A percentile compares a stretch with the other conserved stretches of the same genome.
Conservation (phyloP, 2,329 filamentous ascomycete species). For the Metarhizium robertsii region DNA sequence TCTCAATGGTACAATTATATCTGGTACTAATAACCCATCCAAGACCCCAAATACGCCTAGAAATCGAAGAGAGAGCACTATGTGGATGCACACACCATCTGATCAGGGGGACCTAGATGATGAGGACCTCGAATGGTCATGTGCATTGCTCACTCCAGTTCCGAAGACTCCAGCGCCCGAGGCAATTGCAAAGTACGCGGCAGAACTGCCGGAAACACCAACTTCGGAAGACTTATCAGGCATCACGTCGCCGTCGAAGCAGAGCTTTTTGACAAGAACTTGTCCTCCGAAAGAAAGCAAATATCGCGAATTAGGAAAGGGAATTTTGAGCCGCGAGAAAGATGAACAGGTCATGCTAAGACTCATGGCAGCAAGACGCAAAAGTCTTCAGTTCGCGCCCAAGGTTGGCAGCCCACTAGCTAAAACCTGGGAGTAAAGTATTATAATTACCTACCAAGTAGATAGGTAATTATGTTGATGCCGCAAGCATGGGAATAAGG, state of each 20-base stretch:
- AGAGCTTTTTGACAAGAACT: conserved; percentile 38
- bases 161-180: conserved; percentile 51
- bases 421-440: conserved; percentile 37
- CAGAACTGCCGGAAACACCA: conserved; percentile 39
- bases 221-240: conserved; percentile 24
- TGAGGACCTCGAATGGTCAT: conserved; percentile 31
- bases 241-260: conserved; percentile 21
- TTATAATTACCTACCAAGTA: background rate
- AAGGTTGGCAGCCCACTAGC: conserved; percentile 65
- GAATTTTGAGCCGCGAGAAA: conserved; percentile 39
- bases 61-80: conserved; percentile 43
- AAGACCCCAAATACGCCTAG: conserved; percentile 37
- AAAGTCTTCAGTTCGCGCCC: conserved; percentile 70
- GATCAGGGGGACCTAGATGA: conserved; percentile 29
- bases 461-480: background rate
- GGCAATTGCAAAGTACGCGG: conserved; percentile 41
- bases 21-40: conserved; percentile 26
- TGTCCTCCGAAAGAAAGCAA: conserved; percentile 42
- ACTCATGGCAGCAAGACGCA: conserved; percentile 62
- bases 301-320: conserved; percentile 30
- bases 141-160: conserved; percentile 41
- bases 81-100: conserved; percentile 47
- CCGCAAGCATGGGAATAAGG: background rate
- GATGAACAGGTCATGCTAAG: conserved; percentile 50
- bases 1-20: conserved; percentile 54